Evolutionary conservation across 148 eudicot genomes (phyloP), one percentile per base, ranked within the genome.

Genomic region (Simmondsia chinensis): DNA sequence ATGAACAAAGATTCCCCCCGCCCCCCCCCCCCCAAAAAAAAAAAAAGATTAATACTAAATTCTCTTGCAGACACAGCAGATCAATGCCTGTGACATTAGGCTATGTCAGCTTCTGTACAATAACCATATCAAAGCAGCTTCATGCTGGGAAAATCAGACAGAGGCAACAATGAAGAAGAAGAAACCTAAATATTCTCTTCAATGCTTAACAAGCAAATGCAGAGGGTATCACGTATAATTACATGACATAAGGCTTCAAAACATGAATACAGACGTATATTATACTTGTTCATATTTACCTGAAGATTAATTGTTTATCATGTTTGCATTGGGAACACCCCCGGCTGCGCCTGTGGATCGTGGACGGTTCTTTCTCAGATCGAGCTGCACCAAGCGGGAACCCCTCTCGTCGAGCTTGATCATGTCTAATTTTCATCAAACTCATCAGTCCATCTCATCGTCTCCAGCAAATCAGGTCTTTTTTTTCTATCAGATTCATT

Each of bases 401-500:
- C 48, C 62, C 23, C 4, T n/a, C n/a, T 48, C 45, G 20, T 44
- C 65, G 17, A 35, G 68, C 50, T 54, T 66, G 25, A 21, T 48
- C 4, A 36, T 64, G 29, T 43, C 51, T 24, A 46, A 50, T 41
- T 28, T 57, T 9, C 64, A 60, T 19, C 76, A 63, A 6, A 52
- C 61, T 7, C 50, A 72, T 17, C 40, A 62, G 25, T 60, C 59
- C 23, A 19, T 17, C 21, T 29, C 50, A 23, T 49, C 59, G 21
- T 61, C 73, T 50, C 66, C 76, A 6, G 72, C 60, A 36, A 71
- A 72, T 61, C 82, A 84, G 85, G 94, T 79, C 12, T 40, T 0
- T 16, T 13, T 34, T 15, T 12, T n/a, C n/a, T n/a, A n/a, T n/a
- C n/a, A n/a, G n/a, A n/a, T n/a, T n/a, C n/a, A n/a, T n/a, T n/a